Evolutionary conservation across 805 yeast species (phyloP).

Genomic region (Starmerella davenportii): DNA sequence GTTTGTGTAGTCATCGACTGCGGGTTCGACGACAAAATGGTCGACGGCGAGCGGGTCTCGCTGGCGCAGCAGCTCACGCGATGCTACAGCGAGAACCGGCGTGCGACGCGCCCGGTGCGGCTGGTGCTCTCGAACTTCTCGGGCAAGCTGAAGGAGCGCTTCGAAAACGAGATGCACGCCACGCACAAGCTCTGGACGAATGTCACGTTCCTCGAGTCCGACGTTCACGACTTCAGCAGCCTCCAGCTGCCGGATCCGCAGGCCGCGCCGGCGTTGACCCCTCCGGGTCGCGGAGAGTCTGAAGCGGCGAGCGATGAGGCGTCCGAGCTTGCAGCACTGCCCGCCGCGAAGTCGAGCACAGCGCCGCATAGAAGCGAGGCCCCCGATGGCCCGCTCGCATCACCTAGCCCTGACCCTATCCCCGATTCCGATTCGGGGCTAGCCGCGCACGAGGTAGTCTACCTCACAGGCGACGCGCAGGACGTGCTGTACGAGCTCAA

Average conservation of each 20-base stretch:
- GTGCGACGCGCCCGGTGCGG: slow-evolving; percentile 38
- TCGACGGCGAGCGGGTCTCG: slow-evolving; percentile 48
- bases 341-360: slow-evolving; percentile 11
- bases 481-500: slow-evolving; percentile 45
- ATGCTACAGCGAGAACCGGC: slow-evolving; percentile 60
- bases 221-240: slow-evolving; percentile 23
- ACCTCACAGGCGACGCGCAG: slow-evolving; percentile 76
- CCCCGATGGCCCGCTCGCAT: neutral
- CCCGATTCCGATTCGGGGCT: neutral
- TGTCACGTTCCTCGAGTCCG: slow-evolving; percentile 32
- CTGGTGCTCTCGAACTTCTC: slow-evolving; percentile 48
- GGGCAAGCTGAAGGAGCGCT: slow-evolving; percentile 46
- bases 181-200: slow-evolving; percentile 54
- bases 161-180: slow-evolving; percentile 38
- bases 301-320: too few species aligned
- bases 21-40: slow-evolving; percentile 79
- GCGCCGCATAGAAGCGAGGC: slow-evolving; percentile 16
- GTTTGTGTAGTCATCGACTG: slow-evolving; percentile 63
- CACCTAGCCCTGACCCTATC: neutral
- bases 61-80: slow-evolving; percentile 66
- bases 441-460: too few species aligned
- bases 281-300: slow-evolving; percentile 16
- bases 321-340: slow-evolving; percentile 3
- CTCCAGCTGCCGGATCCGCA: too few species aligned
- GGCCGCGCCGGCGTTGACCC: slow-evolving; percentile 19